Percentiles rank a stretch among this genome's conserved stretches.
phyloP scores from a whole-genome alignment of 2,329 filamentous ascomycete genomes.

The Botrytis squamosa region DNA sequence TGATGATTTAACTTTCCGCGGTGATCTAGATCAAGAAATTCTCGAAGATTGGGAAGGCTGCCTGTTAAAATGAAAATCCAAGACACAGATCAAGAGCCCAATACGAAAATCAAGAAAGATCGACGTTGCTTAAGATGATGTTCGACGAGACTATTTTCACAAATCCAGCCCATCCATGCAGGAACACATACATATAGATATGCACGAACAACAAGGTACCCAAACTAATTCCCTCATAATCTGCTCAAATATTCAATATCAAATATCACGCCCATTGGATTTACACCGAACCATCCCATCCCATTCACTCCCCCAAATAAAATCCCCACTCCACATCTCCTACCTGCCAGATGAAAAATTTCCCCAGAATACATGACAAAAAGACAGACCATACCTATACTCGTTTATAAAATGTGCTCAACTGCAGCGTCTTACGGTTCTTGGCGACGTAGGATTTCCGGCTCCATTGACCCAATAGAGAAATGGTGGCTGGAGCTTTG shows the following conservation, averaged over 20 bases:
- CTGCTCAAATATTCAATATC: slow-evolving; percentile 14
- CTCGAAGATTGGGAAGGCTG: not conserved
- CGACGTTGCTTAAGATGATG: not conserved
- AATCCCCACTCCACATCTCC: not conserved
- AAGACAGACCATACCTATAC: not conserved
- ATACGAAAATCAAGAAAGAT: not conserved
- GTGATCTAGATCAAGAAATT: no score
- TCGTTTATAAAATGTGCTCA: slow-evolving; percentile 13
- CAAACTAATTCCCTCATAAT: slow-evolving; percentile 12
- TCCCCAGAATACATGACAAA: not conserved
- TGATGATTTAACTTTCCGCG: not conserved
- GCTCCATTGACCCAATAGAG: not conserved
- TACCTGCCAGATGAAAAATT: no score
- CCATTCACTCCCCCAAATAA: not conserved
- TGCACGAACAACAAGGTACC: not conserved
- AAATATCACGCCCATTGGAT: not conserved
- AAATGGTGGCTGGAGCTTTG: not conserved
- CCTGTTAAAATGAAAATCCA: not conserved
- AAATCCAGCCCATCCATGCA: not conserved
- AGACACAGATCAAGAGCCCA: not conserved
- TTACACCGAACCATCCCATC: not conserved
- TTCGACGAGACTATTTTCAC: no score
- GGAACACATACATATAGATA: not conserved
- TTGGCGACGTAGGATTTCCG: not conserved
- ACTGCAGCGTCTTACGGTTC: not conserved